Evolutionary conservation across 805 yeast species (phyloP).

Genomic region (Cyberlindnera suaveolens): DNA sequence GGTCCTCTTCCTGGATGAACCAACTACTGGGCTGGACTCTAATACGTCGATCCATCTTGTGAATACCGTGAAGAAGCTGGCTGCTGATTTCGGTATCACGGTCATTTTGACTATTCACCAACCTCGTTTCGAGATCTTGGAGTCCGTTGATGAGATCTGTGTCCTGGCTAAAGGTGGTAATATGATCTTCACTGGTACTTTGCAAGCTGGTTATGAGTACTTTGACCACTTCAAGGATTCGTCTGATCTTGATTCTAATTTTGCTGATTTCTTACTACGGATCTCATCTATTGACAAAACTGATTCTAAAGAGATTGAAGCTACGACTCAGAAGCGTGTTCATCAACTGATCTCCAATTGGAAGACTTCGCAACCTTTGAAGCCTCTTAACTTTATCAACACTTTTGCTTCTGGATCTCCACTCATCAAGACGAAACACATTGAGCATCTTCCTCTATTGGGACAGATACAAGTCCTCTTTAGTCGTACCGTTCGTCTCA

Average conservation of each 20-base stretch:
- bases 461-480: conserved; percentile 40
- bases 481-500: conserved; percentile 39
- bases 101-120: conserved; percentile 77
- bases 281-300: conserved; percentile 49
- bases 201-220: conserved; percentile 41
- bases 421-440: neutral
- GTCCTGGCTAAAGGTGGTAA: conserved; percentile 62
- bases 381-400: conserved; percentile 1
- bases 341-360: conserved; percentile 8
- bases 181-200: conserved; percentile 38
- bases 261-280: conserved; percentile 57
- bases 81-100: conserved; percentile 58
- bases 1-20: conserved; percentile 74
- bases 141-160: conserved; percentile 60
- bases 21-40: conserved; percentile 84
- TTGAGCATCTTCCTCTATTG: conserved; percentile 30
- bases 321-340: conserved; percentile 28
- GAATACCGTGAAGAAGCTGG: conserved; percentile 48
- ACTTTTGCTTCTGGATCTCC: conserved; percentile 13
- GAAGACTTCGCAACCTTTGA: conserved; percentile 6
- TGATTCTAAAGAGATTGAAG: conserved; percentile 26
- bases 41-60: conserved; percentile 64
- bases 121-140: conserved; percentile 72
- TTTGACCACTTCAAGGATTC: conserved; percentile 39
- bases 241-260: conserved; percentile 31